A percentile compares a stretch with the other conserved stretches of the same genome.
phyloP scores from a whole-genome alignment of 805 yeast species.

The Komagataella phaffii region DNA sequence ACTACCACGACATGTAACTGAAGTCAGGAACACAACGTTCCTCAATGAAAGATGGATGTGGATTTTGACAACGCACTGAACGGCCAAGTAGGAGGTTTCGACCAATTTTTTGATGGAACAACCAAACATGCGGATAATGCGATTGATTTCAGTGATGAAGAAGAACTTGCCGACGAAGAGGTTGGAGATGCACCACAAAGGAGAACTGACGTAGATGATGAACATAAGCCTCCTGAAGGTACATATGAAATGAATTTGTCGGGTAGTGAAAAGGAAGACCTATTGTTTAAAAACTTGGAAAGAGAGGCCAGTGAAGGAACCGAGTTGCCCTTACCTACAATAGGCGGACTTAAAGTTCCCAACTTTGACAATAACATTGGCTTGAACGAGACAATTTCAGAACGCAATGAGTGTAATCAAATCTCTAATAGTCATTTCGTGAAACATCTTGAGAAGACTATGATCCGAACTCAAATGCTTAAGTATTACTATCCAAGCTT shows the following conservation, averaged over 20 bases:
- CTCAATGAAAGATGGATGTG: conserved; percentile 9
- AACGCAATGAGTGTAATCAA: too few species aligned
- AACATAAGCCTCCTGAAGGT: conserved; percentile 22
- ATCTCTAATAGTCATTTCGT: background rate
- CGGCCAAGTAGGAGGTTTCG: conserved; percentile 19
- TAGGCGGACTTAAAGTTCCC: background rate
- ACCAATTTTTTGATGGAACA: conserved; percentile 27
- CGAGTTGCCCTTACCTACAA: background rate
- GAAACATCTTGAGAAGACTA: background rate
- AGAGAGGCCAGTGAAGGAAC: conserved; percentile 23
- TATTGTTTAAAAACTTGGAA: conserved; percentile 18
- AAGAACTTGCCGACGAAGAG: conserved; percentile 88
- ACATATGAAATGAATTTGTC: conserved; percentile 19
- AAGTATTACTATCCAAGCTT: background rate
- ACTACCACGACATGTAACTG: background rate
- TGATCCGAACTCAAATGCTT: background rate
- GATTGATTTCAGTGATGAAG: conserved; percentile 86
- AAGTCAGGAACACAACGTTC: background rate
- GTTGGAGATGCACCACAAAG: conserved; percentile 14
- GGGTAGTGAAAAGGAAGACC: background rate
- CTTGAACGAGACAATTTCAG: background rate
- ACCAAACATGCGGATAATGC: conserved; percentile 84
- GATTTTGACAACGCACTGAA: conserved; percentile 18
- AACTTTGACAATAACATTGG: background rate
- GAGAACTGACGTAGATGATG: conserved; percentile 25